phyloP scores from a whole-genome alignment of 768 basidiomycete genomes.

The Lactarius akahatsu region DNA sequence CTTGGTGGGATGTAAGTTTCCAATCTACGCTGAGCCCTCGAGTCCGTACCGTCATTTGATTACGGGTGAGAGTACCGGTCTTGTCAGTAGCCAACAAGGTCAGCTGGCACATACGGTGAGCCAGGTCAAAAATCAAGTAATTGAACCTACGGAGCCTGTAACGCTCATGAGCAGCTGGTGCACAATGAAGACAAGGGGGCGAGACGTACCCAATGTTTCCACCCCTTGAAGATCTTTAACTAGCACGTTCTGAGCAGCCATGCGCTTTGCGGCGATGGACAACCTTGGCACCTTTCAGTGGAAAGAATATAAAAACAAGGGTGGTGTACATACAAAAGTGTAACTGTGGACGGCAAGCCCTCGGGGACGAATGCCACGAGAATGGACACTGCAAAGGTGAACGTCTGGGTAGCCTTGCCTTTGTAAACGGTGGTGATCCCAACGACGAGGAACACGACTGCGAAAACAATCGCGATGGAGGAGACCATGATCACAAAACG shows the following conservation, averaged over 20 bases:
- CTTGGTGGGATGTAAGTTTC: conserved; percentile 31
- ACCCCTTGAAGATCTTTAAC: conserved; percentile 74
- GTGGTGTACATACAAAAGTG: conserved; percentile 43
- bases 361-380: conserved; percentile 62
- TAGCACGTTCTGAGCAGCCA: conserved; percentile 70
- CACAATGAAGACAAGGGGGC: neutral
- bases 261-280: conserved; percentile 68
- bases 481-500: conserved; percentile 65
- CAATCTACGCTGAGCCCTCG: neutral
- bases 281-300: conserved; percentile 34
- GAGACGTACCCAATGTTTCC: conserved; percentile 54
- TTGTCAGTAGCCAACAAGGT: conserved; percentile 71
- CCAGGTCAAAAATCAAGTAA: conserved; percentile 22
- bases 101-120: conserved; percentile 38
- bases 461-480: conserved; percentile 58
- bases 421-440: conserved; percentile 67
- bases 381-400: conserved; percentile 61
- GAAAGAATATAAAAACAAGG: neutral
- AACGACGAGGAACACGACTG: conserved; percentile 62
- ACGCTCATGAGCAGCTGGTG: conserved; percentile 30
- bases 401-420: conserved; percentile 56
- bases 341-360: conserved; percentile 67
- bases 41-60: conserved; percentile 60
- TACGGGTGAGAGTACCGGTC: conserved; percentile 67
- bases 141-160: conserved; percentile 14